Evolutionary conservation across 257 asterid genomes (phyloP), one percentile per base, ranked within the genome.

Genomic region (Rauvolfia tetraphylla): DNA sequence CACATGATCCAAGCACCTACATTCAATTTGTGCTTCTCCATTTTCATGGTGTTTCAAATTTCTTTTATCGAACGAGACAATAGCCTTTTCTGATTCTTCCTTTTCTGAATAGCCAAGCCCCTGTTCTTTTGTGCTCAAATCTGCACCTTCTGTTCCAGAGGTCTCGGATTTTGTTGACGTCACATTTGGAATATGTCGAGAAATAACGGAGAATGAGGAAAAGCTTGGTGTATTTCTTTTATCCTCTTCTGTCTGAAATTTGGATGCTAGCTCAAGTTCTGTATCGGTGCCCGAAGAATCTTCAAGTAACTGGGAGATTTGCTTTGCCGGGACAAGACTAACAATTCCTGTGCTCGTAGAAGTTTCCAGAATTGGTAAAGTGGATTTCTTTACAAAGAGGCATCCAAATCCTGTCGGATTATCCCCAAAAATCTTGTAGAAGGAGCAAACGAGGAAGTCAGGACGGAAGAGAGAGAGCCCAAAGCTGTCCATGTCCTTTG

Each of bases 341-440:
- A 89, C 97, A 65, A 91, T 87, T 36, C 97, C 97, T 15, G 90
- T 71, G 0, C 86, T 84, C 0, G 78, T 78, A 0, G 97, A 91
- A 49, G 71, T 83, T 80, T 91, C 93, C 7, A 95, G 90, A 78
- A 78, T 75, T 13, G 88, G 89, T 0, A 86, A 77, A 1, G 83
- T 69, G 5, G 96, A 85, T 80, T 86, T 92, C 86, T 91, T 92
- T 53, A 91, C 96, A 9, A 92, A 79, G 22, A 95, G 86, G 84
- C 99, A 95, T 42, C 96, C 99, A n/a, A 95, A 95, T 11, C 99
- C 99, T 0, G 96, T 91, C 6, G 99, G 99, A 38, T 92, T 91
- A 56, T 90, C 90, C 10, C 98, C 96, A 3, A 92, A 90, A 29
- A 95, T 89, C 87, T 89, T 91, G 89, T 95, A 95, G 84, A 95